These are phyloP conservation scores for Pouteria campechiana DNA, from an alignment of 179 eudicot species.

Conservation along the genomic window DNA sequence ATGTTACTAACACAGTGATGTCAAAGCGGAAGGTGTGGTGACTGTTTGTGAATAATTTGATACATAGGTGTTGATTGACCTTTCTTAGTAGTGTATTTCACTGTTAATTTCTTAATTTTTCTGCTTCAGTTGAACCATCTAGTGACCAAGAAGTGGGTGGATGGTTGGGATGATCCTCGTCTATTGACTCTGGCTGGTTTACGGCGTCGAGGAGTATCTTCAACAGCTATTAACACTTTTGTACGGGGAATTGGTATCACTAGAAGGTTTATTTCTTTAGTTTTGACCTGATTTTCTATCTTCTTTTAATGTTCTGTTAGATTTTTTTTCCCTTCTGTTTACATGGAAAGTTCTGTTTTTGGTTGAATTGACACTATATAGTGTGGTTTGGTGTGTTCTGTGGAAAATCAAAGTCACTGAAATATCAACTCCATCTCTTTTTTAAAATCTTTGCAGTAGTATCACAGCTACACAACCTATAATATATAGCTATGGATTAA, in stretches of 20 bases:
- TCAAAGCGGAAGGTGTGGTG: conserved; percentile 85
- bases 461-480: no score
- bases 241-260: conserved; percentile 95
- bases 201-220: conserved; percentile 83
- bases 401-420: no score
- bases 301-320: conserved; percentile 2
- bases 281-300: neutral
- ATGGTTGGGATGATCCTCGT: conserved; percentile 99
- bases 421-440: no score
- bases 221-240: conserved; percentile 78
- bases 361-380: no score
- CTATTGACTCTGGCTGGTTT: conserved; percentile 91
- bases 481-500: no score
- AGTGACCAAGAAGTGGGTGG: conserved; percentile 83
- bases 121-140: conserved; percentile 67
- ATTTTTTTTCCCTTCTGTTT: no score
- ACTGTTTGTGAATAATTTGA: neutral
- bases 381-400: no score
- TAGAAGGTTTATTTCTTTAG: conserved; percentile 44
- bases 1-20: conserved; percentile 88
- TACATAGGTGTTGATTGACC: neutral
- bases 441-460: no score
- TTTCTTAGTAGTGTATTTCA: neutral
- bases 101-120: neutral
- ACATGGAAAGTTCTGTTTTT: no score